Evolutionary conservation across 331 rosid genomes (phyloP), one percentile per base, ranked within the genome.

Genomic region (Arachis monticola): DNA sequence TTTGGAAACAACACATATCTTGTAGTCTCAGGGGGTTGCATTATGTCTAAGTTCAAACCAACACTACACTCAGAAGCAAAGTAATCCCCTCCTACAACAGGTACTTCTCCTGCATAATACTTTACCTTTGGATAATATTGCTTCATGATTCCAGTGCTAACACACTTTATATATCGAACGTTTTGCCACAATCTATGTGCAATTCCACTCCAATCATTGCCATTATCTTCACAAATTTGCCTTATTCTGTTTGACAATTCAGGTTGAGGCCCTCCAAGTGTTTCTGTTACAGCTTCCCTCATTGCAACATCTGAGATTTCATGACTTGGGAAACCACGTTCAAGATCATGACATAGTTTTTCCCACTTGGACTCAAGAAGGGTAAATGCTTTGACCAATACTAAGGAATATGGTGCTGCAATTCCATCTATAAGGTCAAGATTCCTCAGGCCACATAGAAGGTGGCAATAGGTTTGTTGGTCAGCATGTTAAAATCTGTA

Each of bases 381-480:
- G 27, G 66, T 5, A 76, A 86, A 81, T 31, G 70, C 88, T 31
- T 47, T 81, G 10, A 86, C 30, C 78, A 90, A 78, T 59, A 89
- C 86, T 48, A 80, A 66, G 8, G 91, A 90, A 75, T 88, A 90
- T 2, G 91, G 89, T 62, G 85, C 75, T 38, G 52, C 32, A 9
- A 90, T 82, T 5, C 78, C 87, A 81, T 90, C 93, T n/a, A 90
- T 65, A 30, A 68, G 32, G 5, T 84, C 81, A 0, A 61, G 67
- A 47, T 81, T 83, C 78, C 75, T 76, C 11, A 88, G 88, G 63
- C 91, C 89, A 70, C 96, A 88, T 1, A 88, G 86, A 78, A 86
- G 85, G 72, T 88, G 96, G 57, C 90, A 88, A 73, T 90, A 88
- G 88, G 83, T 83, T 80, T 86, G 93, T 47, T 90, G 85, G 59